Evolutionary conservation across 2,329 filamentous ascomycete species (phyloP).

Genomic region (Botryotinia narcissicola): DNA sequence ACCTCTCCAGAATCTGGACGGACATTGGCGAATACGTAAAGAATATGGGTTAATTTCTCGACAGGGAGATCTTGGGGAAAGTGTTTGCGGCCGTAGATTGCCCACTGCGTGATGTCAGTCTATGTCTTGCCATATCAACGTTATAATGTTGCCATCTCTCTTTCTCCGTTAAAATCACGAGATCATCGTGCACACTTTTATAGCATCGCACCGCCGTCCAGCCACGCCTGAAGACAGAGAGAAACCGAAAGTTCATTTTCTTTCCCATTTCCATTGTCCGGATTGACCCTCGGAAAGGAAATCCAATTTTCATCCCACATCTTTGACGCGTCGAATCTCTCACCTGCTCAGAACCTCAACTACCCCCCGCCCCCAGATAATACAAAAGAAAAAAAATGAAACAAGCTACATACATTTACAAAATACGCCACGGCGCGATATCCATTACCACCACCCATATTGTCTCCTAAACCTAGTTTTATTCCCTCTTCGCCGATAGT

Average conservation of each 20-base stretch:
- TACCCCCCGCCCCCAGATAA: background rate
- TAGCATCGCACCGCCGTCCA: background rate
- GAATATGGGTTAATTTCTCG: slow-evolving; percentile 79
- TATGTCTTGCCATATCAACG: background rate
- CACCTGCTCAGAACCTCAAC: background rate
- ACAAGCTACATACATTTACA: slow-evolving; percentile 25
- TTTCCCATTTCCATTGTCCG: no score
- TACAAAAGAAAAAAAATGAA: slow-evolving; percentile 51
- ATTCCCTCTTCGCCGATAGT: background rate
- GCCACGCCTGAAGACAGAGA: background rate
- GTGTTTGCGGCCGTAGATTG: slow-evolving; percentile 83
- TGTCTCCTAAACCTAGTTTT: background rate
- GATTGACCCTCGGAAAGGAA: background rate
- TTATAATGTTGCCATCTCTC: background rate
- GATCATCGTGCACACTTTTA: slow-evolving; percentile 12
- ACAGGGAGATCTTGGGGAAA: slow-evolving; percentile 80
- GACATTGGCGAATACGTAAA: slow-evolving; percentile 90
- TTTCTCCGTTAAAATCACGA: background rate
- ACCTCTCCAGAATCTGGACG: slow-evolving; percentile 77
- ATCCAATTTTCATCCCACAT: background rate
- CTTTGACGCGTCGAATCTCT: background rate
- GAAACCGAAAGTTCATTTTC: background rate
- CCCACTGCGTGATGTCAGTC: slow-evolving; percentile 46
- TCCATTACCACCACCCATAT: slow-evolving; percentile 38
- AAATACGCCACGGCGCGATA: slow-evolving; percentile 66